phyloP scores from a whole-genome alignment of 2,329 filamentous ascomycete species.

The Macrophomina phaseolina region DNA sequence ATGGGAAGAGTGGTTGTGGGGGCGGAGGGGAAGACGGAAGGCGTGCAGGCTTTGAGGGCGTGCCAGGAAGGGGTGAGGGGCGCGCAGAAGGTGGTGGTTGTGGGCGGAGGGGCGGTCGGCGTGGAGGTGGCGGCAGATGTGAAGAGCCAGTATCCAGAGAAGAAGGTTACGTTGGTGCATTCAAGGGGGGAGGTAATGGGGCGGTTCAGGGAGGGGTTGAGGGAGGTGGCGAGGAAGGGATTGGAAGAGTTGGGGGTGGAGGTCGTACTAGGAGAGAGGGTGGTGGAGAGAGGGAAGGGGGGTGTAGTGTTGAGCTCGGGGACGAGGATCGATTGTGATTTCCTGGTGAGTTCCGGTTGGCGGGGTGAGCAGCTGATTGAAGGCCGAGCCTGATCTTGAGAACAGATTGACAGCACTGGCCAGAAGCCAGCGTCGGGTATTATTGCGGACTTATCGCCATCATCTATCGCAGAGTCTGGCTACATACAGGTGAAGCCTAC shows the following conservation, averaged over 20 bases:
- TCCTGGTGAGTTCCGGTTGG: slow-evolving; percentile 39
- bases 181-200: slow-evolving; percentile 61
- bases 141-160: slow-evolving; percentile 62
- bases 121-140: slow-evolving; percentile 61
- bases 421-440: slow-evolving; percentile 63
- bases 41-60: slow-evolving; percentile 55
- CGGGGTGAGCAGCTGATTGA: not conserved
- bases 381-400: not conserved
- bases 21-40: slow-evolving; percentile 50
- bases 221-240: slow-evolving; percentile 46
- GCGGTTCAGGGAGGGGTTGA: slow-evolving; percentile 53
- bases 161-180: slow-evolving; percentile 63
- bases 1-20: slow-evolving; percentile 35
- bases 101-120: slow-evolving; percentile 6
- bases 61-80: not conserved
- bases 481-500: slow-evolving; percentile 62
- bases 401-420: slow-evolving; percentile 64
- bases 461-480: slow-evolving; percentile 53
- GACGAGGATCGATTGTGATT: slow-evolving; percentile 55
- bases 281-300: slow-evolving; percentile 46
- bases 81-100: not conserved
- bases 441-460: slow-evolving; percentile 51
- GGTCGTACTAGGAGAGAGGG: slow-evolving; percentile 59
- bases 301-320: slow-evolving; percentile 55
- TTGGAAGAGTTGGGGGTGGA: slow-evolving; percentile 56